A percentile compares a stretch with the other conserved stretches of the same genome.
Evolutionary conservation across 1,284 basidiomycete genomes (phyloP).

Genomic region (Austropuccinia psidii): DNA sequence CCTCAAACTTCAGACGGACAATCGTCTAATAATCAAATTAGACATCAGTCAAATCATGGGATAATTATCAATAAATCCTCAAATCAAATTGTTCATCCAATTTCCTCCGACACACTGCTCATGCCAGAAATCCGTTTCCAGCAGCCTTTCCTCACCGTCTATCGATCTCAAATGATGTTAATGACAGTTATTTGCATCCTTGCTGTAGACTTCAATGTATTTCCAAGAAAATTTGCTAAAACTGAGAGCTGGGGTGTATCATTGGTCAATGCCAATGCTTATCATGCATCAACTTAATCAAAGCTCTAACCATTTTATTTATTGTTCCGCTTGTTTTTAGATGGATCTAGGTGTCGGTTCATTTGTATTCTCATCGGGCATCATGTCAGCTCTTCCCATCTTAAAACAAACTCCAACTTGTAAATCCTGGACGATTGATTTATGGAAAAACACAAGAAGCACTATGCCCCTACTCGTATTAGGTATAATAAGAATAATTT

Average conservation of each 20-base stretch:
- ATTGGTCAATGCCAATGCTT: constrained; percentile 55
- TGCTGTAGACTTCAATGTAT: constrained; percentile 90
- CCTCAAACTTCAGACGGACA: too few relatives aligned
- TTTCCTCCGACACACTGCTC: too few relatives aligned
- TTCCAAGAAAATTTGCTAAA: constrained; percentile 79
- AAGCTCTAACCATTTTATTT: neutral
- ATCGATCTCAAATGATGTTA: constrained; percentile 90
- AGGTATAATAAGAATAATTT: constrained; percentile 67
- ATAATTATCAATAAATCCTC: too few relatives aligned
- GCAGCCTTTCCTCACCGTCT: constrained; percentile 65
- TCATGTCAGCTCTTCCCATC: constrained; percentile 72
- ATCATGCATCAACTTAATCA: neutral
- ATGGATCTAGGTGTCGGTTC: constrained; percentile 98
- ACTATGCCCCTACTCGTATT: constrained; percentile 63
- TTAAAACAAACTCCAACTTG: neutral
- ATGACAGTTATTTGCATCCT: constrained; percentile 85
- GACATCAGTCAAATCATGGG: too few relatives aligned
- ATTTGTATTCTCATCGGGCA: constrained; percentile 87
- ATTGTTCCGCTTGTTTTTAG: constrained; percentile 50
- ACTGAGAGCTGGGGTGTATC: constrained; percentile 92
- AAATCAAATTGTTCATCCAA: too few relatives aligned
- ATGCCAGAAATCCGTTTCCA: constrained; percentile 35
- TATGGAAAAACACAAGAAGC: constrained; percentile 53
- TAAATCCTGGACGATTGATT: constrained; percentile 35
- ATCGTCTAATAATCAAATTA: too few relatives aligned